Percentiles rank a stretch among this genome's conserved stretches.
These are phyloP conservation scores for Ascocoryne sarcoides DNA, from an alignment of 2,329 filamentous ascomycete species.

Conservation along the genomic window DNA sequence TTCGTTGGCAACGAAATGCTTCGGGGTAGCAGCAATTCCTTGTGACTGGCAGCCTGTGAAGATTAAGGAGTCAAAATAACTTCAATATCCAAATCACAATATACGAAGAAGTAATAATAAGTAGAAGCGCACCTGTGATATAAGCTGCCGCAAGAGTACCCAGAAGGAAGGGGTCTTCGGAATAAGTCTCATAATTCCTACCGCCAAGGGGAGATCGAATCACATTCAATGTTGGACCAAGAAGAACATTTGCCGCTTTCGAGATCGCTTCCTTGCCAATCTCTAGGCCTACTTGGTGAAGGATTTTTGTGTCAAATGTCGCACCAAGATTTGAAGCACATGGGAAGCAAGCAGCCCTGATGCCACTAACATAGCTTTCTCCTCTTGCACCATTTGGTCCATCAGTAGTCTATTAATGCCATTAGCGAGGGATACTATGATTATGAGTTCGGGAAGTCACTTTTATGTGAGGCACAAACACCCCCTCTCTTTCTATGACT, in stretches of 20 bases:
- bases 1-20: constrained; percentile 29
- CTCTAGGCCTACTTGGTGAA: constrained; percentile 20
- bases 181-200: constrained; percentile 28
- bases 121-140: no score
- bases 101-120: no score
- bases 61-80: no score
- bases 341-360: constrained; percentile 20
- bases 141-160: constrained; percentile 25
- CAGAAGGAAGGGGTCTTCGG: constrained; percentile 27
- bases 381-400: background rate
- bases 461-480: background rate
- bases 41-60: constrained; percentile 25
- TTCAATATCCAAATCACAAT: no score
- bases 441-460: background rate
- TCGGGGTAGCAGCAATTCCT: constrained; percentile 25
- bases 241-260: constrained; percentile 25
- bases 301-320: constrained; percentile 25
- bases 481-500: background rate
- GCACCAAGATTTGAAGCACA: constrained; percentile 25
- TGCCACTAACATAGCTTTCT: constrained; percentile 2
- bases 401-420: background rate
- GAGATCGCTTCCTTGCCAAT: constrained; percentile 22
- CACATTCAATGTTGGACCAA: constrained; percentile 27
- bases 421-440: background rate
- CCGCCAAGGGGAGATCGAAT: constrained; percentile 26